Conservation (phyloP, 495 filamentous ascomycete species). For the Hyaloscypha hepaticicola region DNA sequence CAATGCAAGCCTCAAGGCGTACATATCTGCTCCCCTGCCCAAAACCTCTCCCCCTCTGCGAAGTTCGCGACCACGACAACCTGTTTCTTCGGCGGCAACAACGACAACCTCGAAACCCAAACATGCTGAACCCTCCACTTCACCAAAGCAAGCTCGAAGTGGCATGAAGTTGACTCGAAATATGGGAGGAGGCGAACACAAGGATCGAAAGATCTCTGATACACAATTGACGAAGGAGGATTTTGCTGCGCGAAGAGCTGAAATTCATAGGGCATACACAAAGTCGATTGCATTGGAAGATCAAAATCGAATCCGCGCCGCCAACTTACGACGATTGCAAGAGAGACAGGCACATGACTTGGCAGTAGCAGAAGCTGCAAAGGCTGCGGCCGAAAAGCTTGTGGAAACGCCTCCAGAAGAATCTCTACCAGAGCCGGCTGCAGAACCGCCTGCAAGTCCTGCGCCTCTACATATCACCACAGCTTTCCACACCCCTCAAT, state of each 20-base stretch:
- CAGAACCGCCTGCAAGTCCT: neutral
- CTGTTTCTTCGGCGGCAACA: constrained; percentile 72
- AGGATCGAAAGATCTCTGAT: constrained; percentile 42
- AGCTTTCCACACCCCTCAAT: constrained; percentile 17
- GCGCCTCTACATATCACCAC: constrained; percentile 28
- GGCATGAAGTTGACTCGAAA: constrained; percentile 38
- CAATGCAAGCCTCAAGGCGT: constrained; percentile 51
- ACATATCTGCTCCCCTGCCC: constrained; percentile 47
- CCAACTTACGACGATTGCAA: constrained; percentile 38
- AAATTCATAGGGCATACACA: constrained; percentile 77
- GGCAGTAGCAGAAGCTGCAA: constrained; percentile 40
- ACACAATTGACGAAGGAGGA: constrained; percentile 62
- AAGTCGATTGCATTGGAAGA: constrained; percentile 71
- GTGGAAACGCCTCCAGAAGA: constrained; percentile 8
- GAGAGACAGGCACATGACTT: constrained; percentile 43
- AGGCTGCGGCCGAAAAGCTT: constrained; percentile 30
- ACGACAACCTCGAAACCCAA: constrained; percentile 63
- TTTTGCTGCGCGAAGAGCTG: constrained; percentile 72
- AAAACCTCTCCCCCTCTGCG: constrained; percentile 68
- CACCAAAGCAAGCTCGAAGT: constrained; percentile 28
- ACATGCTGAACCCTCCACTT: constrained; percentile 42
- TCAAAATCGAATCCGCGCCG: constrained; percentile 50
- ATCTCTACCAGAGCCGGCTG: neutral
- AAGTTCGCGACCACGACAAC: constrained; percentile 78
- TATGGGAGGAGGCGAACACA: constrained; percentile 39